These are phyloP conservation scores for Colletotrichum scovillei DNA, from an alignment of 2,329 filamentous ascomycete species.

Conservation along the genomic window DNA sequence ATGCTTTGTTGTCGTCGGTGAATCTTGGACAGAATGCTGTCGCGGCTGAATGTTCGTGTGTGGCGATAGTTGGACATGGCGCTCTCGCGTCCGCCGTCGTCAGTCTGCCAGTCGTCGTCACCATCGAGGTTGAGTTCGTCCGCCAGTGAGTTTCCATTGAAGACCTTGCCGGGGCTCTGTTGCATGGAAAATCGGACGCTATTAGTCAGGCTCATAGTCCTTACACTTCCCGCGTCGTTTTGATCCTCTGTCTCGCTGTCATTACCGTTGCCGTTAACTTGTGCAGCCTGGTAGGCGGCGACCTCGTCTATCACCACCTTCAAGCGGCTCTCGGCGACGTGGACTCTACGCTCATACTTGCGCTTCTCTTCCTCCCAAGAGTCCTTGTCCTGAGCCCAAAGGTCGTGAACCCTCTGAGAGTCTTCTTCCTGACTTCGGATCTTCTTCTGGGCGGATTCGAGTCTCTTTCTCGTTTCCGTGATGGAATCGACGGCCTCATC, in stretches of 20 bases:
- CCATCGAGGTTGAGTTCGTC: conserved; percentile 92
- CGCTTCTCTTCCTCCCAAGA: conserved; percentile 87
- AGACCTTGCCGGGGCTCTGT: conserved; percentile 61
- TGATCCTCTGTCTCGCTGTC: conserved; percentile 72
- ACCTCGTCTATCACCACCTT: conserved; percentile 90
- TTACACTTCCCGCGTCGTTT: conserved; percentile 77
- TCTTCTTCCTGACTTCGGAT: conserved; percentile 85
- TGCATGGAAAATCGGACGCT: conserved; percentile 79
- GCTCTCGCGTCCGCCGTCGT: conserved; percentile 77
- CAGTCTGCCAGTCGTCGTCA: conserved; percentile 78
- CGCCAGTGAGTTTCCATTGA: conserved; percentile 81
- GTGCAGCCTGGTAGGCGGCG: conserved; percentile 72
- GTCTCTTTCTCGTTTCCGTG: conserved; percentile 78
- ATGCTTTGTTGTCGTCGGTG: conserved; percentile 69
- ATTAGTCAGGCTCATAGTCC: conserved; percentile 79
- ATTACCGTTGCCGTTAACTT: conserved; percentile 51
- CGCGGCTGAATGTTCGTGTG: conserved; percentile 66
- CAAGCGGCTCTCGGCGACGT: conserved; percentile 89
- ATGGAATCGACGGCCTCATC: conserved; percentile 83
- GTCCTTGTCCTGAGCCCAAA: conserved; percentile 88
- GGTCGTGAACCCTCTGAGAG: conserved; percentile 78
- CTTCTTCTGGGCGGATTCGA: conserved; percentile 84
- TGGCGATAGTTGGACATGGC: conserved; percentile 64
- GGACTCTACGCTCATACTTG: conserved; percentile 83
- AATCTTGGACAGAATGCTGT: conserved; percentile 61